Evolutionary conservation across 352 stramenopile genomes (phyloP).

Genomic region (Globisporangium cederbergense): DNA sequence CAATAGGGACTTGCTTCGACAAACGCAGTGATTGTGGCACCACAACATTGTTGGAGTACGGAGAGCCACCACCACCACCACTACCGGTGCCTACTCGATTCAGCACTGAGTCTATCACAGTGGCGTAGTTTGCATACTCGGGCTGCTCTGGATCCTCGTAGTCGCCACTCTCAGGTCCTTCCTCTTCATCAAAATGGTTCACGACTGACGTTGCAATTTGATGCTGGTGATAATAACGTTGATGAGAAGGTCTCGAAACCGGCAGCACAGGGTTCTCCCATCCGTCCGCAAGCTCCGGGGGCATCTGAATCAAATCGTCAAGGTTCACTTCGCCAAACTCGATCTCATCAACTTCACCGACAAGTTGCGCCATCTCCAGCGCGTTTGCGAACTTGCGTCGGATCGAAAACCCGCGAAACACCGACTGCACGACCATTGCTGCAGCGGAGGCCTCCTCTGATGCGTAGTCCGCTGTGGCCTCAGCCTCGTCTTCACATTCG

Average conservation of each 20-base stretch:
- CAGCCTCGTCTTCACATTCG: not conserved
- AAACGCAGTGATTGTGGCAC: not conserved
- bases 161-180: not conserved
- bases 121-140: not conserved
- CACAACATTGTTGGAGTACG: not conserved
- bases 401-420: slow-evolving; percentile 66
- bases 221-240: not conserved
- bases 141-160: slow-evolving; percentile 2
- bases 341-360: slow-evolving; percentile 21
- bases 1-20: not conserved
- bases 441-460: slow-evolving; percentile 19
- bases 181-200: slow-evolving; percentile 10
- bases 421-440: slow-evolving; percentile 55
- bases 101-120: not conserved
- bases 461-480: slow-evolving; percentile 1
- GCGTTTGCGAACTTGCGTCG: slow-evolving; percentile 63
- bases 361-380: slow-evolving; percentile 39
- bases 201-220: not conserved
- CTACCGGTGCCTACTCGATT: not conserved
- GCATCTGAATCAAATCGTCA: slow-evolving; percentile 49
- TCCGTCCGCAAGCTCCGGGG: slow-evolving; percentile 53
- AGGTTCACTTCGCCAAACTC: slow-evolving; percentile 52
- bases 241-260: not conserved
- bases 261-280: slow-evolving; percentile 54
- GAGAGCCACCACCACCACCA: not conserved